A percentile compares a stretch with the other conserved stretches of the same genome.
Conservation (phyloP, 73 alveolate genomes). For the Paramecium octaurelia region DNA sequence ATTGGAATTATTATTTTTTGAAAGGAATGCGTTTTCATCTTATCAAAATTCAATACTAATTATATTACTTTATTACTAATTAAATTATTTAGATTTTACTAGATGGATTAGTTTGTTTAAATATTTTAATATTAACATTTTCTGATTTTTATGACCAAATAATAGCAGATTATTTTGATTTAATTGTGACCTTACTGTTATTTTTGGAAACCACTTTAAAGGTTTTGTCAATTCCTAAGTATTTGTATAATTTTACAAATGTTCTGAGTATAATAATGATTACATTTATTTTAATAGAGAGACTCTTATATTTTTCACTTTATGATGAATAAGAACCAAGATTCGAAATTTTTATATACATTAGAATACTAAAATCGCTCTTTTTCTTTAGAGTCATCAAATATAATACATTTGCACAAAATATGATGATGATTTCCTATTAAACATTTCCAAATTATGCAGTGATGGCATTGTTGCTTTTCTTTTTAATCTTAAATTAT, state of each 20-base stretch:
- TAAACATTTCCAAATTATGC: constrained; percentile 25
- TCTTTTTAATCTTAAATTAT: constrained; percentile 13
- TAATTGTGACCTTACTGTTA: neutral
- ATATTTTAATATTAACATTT: neutral
- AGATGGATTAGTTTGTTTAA: neutral
- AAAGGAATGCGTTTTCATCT: neutral
- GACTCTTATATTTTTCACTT: neutral
- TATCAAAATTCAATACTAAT: neutral
- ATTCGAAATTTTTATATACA: neutral
- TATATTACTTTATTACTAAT: neutral
- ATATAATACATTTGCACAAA: constrained; percentile 21
- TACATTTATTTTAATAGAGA: neutral
- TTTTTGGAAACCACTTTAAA: neutral
- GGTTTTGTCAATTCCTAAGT: neutral
- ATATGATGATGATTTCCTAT: constrained; percentile 8
- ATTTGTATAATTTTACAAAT: neutral
- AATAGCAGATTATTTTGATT: neutral
- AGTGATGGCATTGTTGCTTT: neutral
- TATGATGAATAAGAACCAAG: neutral
- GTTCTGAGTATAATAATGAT: neutral
- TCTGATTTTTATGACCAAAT: neutral
- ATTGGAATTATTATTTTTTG: neutral
- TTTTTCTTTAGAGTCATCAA: constrained; percentile 32
- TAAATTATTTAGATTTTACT: neutral
- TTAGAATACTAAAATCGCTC: neutral